Evolutionary conservation across 2,329 filamentous ascomycete species (phyloP).

Genomic region (Lasiodiplodia gonubiensis): DNA sequence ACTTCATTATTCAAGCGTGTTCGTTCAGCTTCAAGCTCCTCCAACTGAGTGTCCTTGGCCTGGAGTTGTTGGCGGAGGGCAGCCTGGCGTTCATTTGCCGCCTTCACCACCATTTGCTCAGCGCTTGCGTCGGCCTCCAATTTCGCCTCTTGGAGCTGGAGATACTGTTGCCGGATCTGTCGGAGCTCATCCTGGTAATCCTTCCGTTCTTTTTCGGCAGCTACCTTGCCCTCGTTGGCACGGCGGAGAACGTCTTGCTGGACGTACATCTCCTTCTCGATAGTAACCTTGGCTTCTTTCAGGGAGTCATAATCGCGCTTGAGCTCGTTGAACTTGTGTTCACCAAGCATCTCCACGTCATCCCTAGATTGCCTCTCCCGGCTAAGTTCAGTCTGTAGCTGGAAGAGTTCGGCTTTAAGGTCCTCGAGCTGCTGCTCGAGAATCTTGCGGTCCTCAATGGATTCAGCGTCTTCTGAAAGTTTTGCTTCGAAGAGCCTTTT

Average conservation of each 20-base stretch:
- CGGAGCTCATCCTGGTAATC: conserved; percentile 87
- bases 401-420: conserved; percentile 83
- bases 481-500: conserved; percentile 85
- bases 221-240: conserved; percentile 78
- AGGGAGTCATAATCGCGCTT: conserved; percentile 84
- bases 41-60: conserved; percentile 74
- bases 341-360: conserved; percentile 86
- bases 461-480: conserved; percentile 86
- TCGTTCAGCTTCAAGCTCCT: conserved; percentile 81
- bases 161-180: conserved; percentile 79
- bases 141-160: conserved; percentile 83
- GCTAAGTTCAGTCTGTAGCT: conserved; percentile 85
- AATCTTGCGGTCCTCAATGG: conserved; percentile 76
- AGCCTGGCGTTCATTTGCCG: conserved; percentile 80
- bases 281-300: conserved; percentile 94
- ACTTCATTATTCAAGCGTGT: conserved; percentile 77
- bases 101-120: conserved; percentile 76
- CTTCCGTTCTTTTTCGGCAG: conserved; percentile 85
- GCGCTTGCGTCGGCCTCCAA: conserved; percentile 80
- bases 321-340: conserved; percentile 83
- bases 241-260: conserved; percentile 91
- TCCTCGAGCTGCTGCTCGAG: conserved; percentile 87
- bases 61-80: conserved; percentile 81
- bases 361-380: conserved; percentile 91
- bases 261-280: conserved; percentile 96